phyloP scores from a whole-genome alignment of 2,329 filamentous ascomycete species.

The Lecanosticta acicola region DNA sequence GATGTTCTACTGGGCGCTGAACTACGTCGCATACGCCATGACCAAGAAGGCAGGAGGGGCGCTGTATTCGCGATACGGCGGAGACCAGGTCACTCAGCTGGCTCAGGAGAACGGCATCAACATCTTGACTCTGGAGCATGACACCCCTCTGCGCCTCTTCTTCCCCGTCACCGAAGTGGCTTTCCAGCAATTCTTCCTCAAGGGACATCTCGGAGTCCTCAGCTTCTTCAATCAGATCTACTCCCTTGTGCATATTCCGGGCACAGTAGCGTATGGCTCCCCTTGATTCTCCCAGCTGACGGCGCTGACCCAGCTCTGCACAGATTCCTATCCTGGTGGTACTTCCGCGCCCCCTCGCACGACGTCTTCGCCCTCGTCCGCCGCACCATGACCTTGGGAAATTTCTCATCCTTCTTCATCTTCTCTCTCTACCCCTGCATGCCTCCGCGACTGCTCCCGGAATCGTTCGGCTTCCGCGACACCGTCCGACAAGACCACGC shows the following conservation, averaged over 20 bases:
- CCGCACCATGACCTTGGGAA: slow-evolving; percentile 47
- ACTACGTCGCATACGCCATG: slow-evolving; percentile 58
- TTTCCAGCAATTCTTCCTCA: slow-evolving; percentile 54
- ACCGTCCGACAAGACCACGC: slow-evolving; percentile 45
- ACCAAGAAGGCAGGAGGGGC: slow-evolving; percentile 36
- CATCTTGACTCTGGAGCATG: slow-evolving; percentile 52
- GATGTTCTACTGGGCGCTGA: slow-evolving; percentile 69
- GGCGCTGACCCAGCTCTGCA: neutral
- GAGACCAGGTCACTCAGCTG: slow-evolving; percentile 50
- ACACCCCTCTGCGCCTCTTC: slow-evolving; percentile 45
- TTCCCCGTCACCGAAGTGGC: slow-evolving; percentile 50
- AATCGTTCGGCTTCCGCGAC: slow-evolving; percentile 43
- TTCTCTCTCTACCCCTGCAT: slow-evolving; percentile 51
- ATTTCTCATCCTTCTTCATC: slow-evolving; percentile 49
- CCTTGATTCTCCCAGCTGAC: neutral
- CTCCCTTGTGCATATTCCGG: slow-evolving; percentile 56
- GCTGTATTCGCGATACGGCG: slow-evolving; percentile 28
- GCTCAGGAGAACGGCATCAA: slow-evolving; percentile 52
- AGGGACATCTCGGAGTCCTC: slow-evolving; percentile 48
- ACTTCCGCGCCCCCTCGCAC: slow-evolving; percentile 52
- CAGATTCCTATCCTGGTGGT: slow-evolving; percentile 60
- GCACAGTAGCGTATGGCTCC: slow-evolving; percentile 50
- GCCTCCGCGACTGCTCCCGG: slow-evolving; percentile 46
- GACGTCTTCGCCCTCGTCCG: slow-evolving; percentile 40
- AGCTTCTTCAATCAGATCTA: slow-evolving; percentile 55